phyloP scores from a whole-genome alignment of 1,139 yeast genomes.

The Suhomyces maxii region DNA sequence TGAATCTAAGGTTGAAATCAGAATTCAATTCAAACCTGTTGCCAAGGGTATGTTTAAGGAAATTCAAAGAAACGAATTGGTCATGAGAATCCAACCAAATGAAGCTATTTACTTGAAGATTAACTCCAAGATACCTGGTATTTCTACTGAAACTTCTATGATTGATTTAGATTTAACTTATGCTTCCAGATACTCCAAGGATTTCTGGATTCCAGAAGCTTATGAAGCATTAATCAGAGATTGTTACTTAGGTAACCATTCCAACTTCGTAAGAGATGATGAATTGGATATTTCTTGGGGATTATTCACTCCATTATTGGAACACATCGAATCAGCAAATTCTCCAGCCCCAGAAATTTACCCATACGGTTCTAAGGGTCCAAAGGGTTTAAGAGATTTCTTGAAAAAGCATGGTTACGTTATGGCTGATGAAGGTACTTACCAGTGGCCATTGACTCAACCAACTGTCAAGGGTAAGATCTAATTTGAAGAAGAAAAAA shows the following conservation, averaged over 20 bases:
- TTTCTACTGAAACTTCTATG: slow-evolving; percentile 74
- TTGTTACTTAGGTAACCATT: slow-evolving; percentile 87
- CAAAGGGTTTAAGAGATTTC: slow-evolving; percentile 61
- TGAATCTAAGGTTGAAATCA: slow-evolving; percentile 89
- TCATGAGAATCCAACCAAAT: slow-evolving; percentile 89
- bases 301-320: slow-evolving; percentile 85
- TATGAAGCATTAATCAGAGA: slow-evolving; percentile 95
- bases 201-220: slow-evolving; percentile 96
- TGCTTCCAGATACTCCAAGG: slow-evolving; percentile 70
- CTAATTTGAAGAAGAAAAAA: slow-evolving; percentile 11
- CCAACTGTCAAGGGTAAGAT: slow-evolving; percentile 49
- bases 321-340: slow-evolving; percentile 69
- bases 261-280: slow-evolving; percentile 97
- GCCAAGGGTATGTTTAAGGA: slow-evolving; percentile 78
- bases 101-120: slow-evolving; percentile 92
- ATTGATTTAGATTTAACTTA: slow-evolving; percentile 92
- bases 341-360: slow-evolving; percentile 67
- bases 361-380: slow-evolving; percentile 93
- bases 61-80: slow-evolving; percentile 89
- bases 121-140: slow-evolving; percentile 92
- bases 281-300: slow-evolving; percentile 94
- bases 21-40: slow-evolving; percentile 88
- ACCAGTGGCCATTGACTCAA: slow-evolving; percentile 82
- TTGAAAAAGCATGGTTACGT: slow-evolving; percentile 69
- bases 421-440: slow-evolving; percentile 57